Base-by-base conservation (phyloP, 345 rosid genomes). In the Dipteronia dyeriana region DNA sequence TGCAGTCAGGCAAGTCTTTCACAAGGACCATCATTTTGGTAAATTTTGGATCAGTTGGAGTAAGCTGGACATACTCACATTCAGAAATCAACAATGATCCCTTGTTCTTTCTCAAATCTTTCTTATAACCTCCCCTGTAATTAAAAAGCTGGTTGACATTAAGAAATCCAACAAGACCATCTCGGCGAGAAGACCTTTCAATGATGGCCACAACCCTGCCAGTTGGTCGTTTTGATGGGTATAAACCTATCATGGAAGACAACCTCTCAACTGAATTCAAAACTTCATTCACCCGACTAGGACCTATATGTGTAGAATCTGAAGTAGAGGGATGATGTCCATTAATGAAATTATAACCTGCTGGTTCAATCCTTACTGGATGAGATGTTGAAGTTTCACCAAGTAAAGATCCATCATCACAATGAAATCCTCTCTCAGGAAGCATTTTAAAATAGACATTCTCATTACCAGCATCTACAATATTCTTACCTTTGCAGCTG, bases 151-250 rank as follows among this genome's bases (percentile, higher is more conserved):
- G 88, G 78, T 85, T 91, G 47, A 87, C 86, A 84, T 87, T 83
- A 70, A 95, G 91, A 82, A 91, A 93, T 59, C 98, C 99, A 64
- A 90, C 89, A 47, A 95, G 78, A 54, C 87, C 76, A 78, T 92
- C 81, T 71, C 98, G 87, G 38, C 85, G 91, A 72, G 77, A 80
- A 75, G 99, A 90, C 72, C 80, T 86, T 68, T 90, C 91, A 76
- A 85, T 75, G 73, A 95, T 83, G 69, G 96, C 91, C 17, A 93
- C 88, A 71, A 95, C 97, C 77, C 81, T 90, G 51, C 92, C 98
- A 5, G 98, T 93, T 23, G 99, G 99, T 71, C 98, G 81, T 84
- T 91, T 95, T 63, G 84, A 75, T 53, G 96, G 93, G 74, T 79
- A 80, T 62, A 84, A 84, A 79, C 79, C 82, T 66, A 94, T 69